phyloP scores from a whole-genome alignment of 2,329 filamentous ascomycete species.

The Aplosporella prunicola region DNA sequence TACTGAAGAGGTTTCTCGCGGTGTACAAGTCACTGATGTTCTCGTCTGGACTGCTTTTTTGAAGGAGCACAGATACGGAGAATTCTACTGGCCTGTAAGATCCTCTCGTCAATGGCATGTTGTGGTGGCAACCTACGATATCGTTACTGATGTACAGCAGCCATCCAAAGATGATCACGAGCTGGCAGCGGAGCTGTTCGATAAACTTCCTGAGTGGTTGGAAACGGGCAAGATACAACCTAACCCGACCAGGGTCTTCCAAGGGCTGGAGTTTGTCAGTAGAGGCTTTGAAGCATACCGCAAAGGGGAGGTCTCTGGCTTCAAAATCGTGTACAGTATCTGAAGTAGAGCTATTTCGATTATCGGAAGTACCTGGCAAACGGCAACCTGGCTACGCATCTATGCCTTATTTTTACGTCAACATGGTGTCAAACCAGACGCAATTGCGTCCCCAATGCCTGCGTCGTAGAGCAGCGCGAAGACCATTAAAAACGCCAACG shows the following conservation, averaged over 20 bases:
- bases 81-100: slow-evolving; percentile 31
- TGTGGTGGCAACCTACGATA: background rate
- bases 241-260: slow-evolving; percentile 22
- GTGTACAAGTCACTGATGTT: slow-evolving; percentile 32
- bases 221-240: slow-evolving; percentile 27
- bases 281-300: slow-evolving; percentile 31
- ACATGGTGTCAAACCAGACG: no score
- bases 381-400: no score
- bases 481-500: no score
- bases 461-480: no score
- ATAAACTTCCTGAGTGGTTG: slow-evolving; percentile 28
- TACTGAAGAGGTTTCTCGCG: slow-evolving; percentile 26
- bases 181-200: slow-evolving; percentile 29
- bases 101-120: no score
- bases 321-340: slow-evolving; percentile 31
- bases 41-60: slow-evolving; percentile 37
- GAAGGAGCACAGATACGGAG: slow-evolving; percentile 30
- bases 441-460: no score
- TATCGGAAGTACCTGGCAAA: no score
- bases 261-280: slow-evolving; percentile 25
- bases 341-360: slow-evolving; percentile 19
- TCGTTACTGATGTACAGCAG: slow-evolving; percentile 15
- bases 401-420: no score
- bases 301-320: slow-evolving; percentile 31
- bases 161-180: slow-evolving; percentile 28